phyloP scores from a whole-genome alignment of 2,329 filamentous ascomycete species.

The Sphaceloma murrayae region DNA sequence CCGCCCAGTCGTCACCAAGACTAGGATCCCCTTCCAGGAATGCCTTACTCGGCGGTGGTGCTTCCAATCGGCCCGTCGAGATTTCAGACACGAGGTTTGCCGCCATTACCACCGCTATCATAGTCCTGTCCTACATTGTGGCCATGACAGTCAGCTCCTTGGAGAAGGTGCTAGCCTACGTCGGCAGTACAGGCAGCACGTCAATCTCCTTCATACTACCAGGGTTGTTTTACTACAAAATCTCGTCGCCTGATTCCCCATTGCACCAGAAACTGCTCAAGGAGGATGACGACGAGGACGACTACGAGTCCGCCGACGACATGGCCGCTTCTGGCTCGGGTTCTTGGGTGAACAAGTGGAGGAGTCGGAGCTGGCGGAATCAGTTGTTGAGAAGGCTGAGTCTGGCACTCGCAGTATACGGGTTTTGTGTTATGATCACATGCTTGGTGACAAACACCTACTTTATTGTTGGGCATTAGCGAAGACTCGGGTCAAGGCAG shows the following conservation, averaged over 20 bases:
- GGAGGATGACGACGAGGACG: constrained; percentile 77
- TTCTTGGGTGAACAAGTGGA: constrained; percentile 24
- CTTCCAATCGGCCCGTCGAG: constrained; percentile 29
- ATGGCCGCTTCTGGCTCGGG: constrained; percentile 26
- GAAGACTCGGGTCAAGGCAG: no score
- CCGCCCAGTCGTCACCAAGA: constrained; percentile 13
- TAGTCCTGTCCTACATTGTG: constrained; percentile 74
- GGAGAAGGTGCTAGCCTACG: constrained; percentile 86
- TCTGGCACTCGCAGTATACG: constrained; percentile 71
- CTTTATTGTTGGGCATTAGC: constrained; percentile 56
- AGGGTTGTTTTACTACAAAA: constrained; percentile 97
- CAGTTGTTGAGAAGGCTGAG: constrained; percentile 60
- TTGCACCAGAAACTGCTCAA: constrained; percentile 82
- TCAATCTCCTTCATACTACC: constrained; percentile 96
- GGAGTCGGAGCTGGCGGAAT: constrained; percentile 51
- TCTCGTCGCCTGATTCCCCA: constrained; percentile 76
- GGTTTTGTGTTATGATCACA: constrained; percentile 76
- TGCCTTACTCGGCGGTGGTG: constrained; percentile 21
- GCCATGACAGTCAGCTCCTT: constrained; percentile 86
- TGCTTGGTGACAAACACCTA: constrained; percentile 81
- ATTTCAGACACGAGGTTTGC: constrained; percentile 89
- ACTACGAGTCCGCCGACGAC: constrained; percentile 41
- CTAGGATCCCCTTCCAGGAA: constrained; percentile 22
- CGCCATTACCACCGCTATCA: constrained; percentile 73
- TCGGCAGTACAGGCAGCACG: constrained; percentile 87